Evolutionary conservation across 768 basidiomycete genomes (phyloP).

Genomic region (Lentinus tigrinus): DNA sequence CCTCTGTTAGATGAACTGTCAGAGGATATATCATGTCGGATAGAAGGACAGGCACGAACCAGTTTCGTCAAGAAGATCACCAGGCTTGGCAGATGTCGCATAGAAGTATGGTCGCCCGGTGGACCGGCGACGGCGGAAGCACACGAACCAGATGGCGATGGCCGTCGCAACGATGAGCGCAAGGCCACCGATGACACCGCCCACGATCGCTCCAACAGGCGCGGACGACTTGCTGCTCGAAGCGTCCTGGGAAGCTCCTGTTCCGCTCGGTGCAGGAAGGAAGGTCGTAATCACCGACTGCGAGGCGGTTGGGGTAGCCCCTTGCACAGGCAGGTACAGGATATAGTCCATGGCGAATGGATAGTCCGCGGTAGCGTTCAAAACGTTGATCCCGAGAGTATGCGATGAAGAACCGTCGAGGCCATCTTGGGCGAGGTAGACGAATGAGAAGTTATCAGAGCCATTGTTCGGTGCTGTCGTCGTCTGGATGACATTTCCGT

Average conservation of each 20-base stretch:
- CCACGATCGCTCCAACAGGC: constrained; percentile 18
- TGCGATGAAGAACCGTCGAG: not conserved
- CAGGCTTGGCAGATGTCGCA: not conserved
- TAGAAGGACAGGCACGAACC: not conserved
- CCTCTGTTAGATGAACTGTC: not conserved
- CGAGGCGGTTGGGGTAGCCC: constrained; percentile 3
- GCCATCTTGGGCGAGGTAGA: not conserved
- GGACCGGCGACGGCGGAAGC: constrained; percentile 6
- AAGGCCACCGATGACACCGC: constrained; percentile 18
- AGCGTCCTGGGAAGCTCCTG: too few species aligned
- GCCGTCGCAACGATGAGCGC: constrained; percentile 6
- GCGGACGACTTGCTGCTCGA: not conserved
- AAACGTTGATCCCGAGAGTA: constrained; percentile 1
- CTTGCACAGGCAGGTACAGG: not conserved
- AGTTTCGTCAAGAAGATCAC: constrained; percentile 1
- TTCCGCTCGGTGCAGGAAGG: not conserved
- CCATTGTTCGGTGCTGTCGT: constrained; percentile 8
- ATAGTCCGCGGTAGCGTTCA: constrained; percentile 1
- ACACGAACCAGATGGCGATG: constrained; percentile 9
- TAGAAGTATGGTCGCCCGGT: constrained; percentile 11
- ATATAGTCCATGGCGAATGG: constrained; percentile 8
- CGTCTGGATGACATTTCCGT: not conserved
- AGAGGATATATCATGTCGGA: not conserved
- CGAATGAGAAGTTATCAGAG: not conserved
- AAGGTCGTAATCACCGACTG: constrained; percentile 1